These are phyloP conservation scores for Penicillium canariense DNA, from an alignment of 495 filamentous ascomycete genomes.

Conservation along the genomic window DNA sequence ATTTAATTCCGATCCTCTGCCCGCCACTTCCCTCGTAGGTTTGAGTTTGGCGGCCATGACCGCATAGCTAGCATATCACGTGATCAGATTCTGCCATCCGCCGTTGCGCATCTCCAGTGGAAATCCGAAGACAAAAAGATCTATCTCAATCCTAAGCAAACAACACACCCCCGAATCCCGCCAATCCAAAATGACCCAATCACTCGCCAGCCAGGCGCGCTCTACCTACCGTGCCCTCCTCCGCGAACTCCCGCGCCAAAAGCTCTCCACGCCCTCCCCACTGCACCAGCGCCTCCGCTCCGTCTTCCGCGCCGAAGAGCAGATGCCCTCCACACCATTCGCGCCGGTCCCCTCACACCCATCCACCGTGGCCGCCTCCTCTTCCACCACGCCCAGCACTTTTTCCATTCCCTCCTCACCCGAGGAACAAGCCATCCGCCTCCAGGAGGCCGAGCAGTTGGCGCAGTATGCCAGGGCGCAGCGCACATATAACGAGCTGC, in stretches of 20 bases:
- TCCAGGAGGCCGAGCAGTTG: conserved; percentile 70
- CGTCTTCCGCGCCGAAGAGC: conserved; percentile 33
- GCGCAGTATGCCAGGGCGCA: conserved; percentile 79
- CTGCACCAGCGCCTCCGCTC: conserved; percentile 60
- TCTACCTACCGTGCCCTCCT: conserved; percentile 87
- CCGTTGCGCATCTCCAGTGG: neutral
- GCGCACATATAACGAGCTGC: conserved; percentile 68
- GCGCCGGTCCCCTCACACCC: conserved; percentile 13
- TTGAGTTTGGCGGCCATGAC: neutral
- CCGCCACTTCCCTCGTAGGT: neutral
- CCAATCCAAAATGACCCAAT: conserved; percentile 19
- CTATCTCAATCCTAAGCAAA: too few relatives aligned
- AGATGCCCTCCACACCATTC: conserved; percentile 19
- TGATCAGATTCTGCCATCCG: neutral
- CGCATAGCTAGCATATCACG: neutral
- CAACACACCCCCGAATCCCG: neutral
- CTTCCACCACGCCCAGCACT: conserved; percentile 1
- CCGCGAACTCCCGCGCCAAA: conserved; percentile 79
- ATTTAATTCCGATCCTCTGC: neutral
- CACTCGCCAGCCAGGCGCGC: conserved; percentile 52
- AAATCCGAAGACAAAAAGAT: too few relatives aligned
- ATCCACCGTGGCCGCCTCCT: neutral
- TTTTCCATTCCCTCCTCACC: conserved; percentile 15
- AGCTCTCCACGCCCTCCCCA: conserved; percentile 54
- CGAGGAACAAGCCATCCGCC: conserved; percentile 21